Evolutionary conservation across 73 alveolate genomes (phyloP), one percentile per base, ranked within the genome.

Genomic region (Blepharisma japonicum): DNA sequence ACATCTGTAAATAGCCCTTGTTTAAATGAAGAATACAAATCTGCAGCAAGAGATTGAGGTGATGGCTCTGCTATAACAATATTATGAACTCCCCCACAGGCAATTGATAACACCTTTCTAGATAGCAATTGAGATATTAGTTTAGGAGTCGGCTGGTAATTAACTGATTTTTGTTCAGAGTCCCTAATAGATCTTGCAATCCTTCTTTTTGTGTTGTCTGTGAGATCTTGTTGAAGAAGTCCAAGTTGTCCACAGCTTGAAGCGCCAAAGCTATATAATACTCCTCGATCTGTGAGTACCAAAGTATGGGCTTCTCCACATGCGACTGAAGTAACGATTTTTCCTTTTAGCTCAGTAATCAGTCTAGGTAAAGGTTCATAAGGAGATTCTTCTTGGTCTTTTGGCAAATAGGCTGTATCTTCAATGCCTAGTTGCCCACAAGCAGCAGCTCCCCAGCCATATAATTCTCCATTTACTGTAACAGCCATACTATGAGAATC

Each of bases 401-500:
- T 68, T 47, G 92, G 92, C 6, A 89, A 66, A 71, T 84, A 80
- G 45, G 80, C 79, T 23, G 82, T 68, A 48, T 90, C 97, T 78
- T 89, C 92, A 11, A 92, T 78, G 2, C 96, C 96, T 68, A 93
- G 68, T 77, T 89, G 91, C 39, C 98, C 98, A 70, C 95, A 89
- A 23, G 96, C 90, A 25, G 96, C 96, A 71, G 95, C 97, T 20
- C 98, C 98, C 98, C 98, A 89, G 77, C 85, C 78, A 78, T 81
- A 92, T 49, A 92, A 93, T 25, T 86, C 89, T 11, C 99, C 99
- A 27, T 82, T 86, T 39, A 86, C 87, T 74, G 96, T 90, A 39
- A 94, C 87, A 8, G 99, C 99, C 4, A 94, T 91, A 25, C 98
- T 90, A 80, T 94, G 99, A 49, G 94, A 95, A 72, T 94, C 98